A percentile compares a stretch with the other conserved stretches of the same genome.
phyloP scores from a whole-genome alignment of 179 eudicot species.

The Beta lomatogona region DNA sequence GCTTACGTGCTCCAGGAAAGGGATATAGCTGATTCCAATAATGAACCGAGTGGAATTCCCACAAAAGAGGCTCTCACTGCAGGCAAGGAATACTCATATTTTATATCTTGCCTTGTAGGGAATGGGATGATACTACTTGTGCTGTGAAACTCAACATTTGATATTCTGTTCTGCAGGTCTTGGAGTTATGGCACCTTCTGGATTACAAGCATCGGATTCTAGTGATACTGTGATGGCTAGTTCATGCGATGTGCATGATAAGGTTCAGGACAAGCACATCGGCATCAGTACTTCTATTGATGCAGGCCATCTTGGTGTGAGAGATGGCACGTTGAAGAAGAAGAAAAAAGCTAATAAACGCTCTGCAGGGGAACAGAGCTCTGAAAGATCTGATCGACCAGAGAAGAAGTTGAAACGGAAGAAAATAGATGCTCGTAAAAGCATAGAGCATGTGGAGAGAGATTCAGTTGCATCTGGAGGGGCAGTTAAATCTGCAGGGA shows the following conservation, averaged over 20 bases:
- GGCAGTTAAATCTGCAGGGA: conserved; percentile 26
- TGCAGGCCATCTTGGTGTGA: conserved; percentile 17
- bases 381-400: conserved; percentile 33
- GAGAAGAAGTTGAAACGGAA: conserved; percentile 48
- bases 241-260: conserved; percentile 24
- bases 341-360: conserved; percentile 55
- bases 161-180: conserved; percentile 31
- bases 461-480: conserved; percentile 25
- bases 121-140: not conserved
- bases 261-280: conserved; percentile 18
- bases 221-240: conserved; percentile 9
- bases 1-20: conserved; percentile 55
- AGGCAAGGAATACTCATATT: conserved; percentile 25
- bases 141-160: conserved; percentile 14
- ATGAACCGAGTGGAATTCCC: conserved; percentile 25
- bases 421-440: conserved; percentile 24
- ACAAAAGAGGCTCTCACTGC: conserved; percentile 18
- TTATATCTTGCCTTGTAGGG: not conserved
- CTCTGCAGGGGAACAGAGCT: conserved; percentile 41
- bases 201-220: conserved; percentile 13
- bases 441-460: conserved; percentile 29
- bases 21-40: conserved; percentile 30
- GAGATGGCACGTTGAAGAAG: conserved; percentile 38
- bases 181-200: conserved; percentile 14
- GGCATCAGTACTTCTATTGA: conserved; percentile 11